Conservation (phyloP, 2,329 filamentous ascomycete species). For the Helminthosporium solani region DNA sequence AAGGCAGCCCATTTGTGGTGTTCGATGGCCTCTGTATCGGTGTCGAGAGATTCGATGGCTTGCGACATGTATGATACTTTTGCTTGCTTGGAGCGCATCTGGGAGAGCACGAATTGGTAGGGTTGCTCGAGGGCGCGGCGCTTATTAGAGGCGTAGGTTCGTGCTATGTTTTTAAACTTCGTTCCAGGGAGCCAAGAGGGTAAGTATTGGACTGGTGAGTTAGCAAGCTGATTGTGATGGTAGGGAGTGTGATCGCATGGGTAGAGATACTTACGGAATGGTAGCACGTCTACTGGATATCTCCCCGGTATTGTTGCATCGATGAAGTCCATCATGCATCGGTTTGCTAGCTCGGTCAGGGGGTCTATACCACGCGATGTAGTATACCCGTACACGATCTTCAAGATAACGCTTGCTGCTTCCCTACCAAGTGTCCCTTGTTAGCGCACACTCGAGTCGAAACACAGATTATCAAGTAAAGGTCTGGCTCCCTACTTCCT, state of each 20-base stretch:
- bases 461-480: no score
- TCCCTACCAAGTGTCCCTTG: no score
- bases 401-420: slow-evolving; percentile 27
- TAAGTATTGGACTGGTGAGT: slow-evolving; percentile 35
- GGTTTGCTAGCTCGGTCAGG: slow-evolving; percentile 45
- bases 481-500: slow-evolving; percentile 24
- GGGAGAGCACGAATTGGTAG: slow-evolving; percentile 44
- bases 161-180: slow-evolving; percentile 44
- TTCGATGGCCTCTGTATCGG: slow-evolving; percentile 27
- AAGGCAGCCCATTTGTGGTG: slow-evolving; percentile 44
- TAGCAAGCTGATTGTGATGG: background rate
- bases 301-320: slow-evolving; percentile 44
- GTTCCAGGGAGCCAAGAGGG: slow-evolving; percentile 51
- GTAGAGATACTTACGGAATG: slow-evolving; percentile 35
- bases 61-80: slow-evolving; percentile 43
- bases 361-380: slow-evolving; percentile 45
- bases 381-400: slow-evolving; percentile 46
- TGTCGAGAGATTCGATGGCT: slow-evolving; percentile 31
- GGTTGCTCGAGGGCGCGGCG: slow-evolving; percentile 37
- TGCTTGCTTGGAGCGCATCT: slow-evolving; percentile 29
- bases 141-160: slow-evolving; percentile 31
- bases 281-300: slow-evolving; percentile 51
- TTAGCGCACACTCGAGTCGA: no score
- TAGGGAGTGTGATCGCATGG: background rate
- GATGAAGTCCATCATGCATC: slow-evolving; percentile 45